These are phyloP conservation scores for Arxiozyma telluris DNA, from an alignment of 1,139 yeast species.

Conservation along the genomic window DNA sequence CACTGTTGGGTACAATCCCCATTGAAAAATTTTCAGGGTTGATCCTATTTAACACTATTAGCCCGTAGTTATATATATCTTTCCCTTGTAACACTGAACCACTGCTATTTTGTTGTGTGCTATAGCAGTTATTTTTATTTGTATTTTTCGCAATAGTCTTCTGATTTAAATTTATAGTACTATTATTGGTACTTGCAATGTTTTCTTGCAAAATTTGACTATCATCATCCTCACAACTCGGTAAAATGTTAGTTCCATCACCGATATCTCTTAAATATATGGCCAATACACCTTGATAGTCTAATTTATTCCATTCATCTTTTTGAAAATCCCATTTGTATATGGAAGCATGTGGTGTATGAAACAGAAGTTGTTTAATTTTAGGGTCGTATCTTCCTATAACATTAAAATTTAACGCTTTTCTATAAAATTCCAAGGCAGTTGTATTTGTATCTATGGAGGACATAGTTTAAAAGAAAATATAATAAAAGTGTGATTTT, in stretches of 20 bases:
- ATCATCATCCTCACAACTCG: constrained; percentile 12
- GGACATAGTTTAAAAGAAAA: background rate
- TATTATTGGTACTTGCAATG: background rate
- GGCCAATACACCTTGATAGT: constrained; percentile 56
- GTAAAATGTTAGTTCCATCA: constrained; percentile 16
- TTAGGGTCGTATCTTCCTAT: constrained; percentile 76
- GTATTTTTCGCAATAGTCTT: constrained; percentile 1
- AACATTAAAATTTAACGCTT: constrained; percentile 70
- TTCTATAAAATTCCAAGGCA: constrained; percentile 46
- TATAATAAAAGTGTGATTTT: too few species aligned
- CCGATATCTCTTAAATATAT: constrained; percentile 55
- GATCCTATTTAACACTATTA: constrained; percentile 66
- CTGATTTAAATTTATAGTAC: constrained; percentile 3
- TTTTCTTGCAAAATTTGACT: constrained; percentile 9
- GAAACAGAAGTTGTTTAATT: constrained; percentile 62
- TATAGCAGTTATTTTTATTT: constrained; percentile 10
- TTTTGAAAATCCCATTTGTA: constrained; percentile 57
- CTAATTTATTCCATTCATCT: constrained; percentile 75
- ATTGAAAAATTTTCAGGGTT: constrained; percentile 71
- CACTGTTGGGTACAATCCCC: constrained; percentile 60
- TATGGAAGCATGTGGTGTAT: constrained; percentile 60
- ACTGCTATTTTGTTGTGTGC: constrained; percentile 12
- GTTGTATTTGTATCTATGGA: background rate
- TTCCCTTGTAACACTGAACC: constrained; percentile 25
- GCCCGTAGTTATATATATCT: constrained; percentile 61